Conservation (phyloP, 2,329 filamentous ascomycete genomes). For the Coniochaeta sp. region DNA sequence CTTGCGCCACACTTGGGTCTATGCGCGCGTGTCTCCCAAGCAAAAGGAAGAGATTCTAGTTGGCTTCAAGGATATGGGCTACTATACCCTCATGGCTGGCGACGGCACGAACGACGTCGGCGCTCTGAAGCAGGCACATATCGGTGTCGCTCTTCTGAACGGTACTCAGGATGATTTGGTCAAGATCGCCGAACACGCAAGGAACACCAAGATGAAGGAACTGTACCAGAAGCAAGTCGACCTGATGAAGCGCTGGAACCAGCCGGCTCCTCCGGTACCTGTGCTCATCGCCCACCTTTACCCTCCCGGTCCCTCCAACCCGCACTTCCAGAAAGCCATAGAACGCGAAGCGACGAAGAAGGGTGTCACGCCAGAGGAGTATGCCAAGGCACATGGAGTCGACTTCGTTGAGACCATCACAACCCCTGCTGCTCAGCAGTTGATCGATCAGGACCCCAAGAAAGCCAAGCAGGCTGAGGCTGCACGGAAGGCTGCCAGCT, state of each 20-base stretch:
- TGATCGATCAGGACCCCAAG: slow-evolving; percentile 41
- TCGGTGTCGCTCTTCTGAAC: slow-evolving; percentile 92
- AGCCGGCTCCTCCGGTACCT: slow-evolving; percentile 88
- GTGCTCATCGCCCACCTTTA: slow-evolving; percentile 88
- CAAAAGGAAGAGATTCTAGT: slow-evolving; percentile 99
- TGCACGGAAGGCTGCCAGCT: slow-evolving; percentile 63
- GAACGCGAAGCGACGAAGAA: slow-evolving; percentile 79
- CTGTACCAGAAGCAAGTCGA: slow-evolving; percentile 93
- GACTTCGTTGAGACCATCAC: slow-evolving; percentile 57
- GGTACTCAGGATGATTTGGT: slow-evolving; percentile 86
- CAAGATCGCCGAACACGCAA: slow-evolving; percentile 86
- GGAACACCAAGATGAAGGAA: slow-evolving; percentile 97
- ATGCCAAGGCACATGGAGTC: slow-evolving; percentile 44
- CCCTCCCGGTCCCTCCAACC: slow-evolving; percentile 82
- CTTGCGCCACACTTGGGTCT: slow-evolving; percentile 90
- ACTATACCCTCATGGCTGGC: slow-evolving; percentile 97
- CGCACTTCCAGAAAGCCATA: slow-evolving; percentile 89
- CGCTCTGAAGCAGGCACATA: slow-evolving; percentile 94
- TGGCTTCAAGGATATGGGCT: slow-evolving; percentile 91
- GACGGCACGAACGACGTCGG: slow-evolving; percentile 98
- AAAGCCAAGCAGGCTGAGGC: slow-evolving; percentile 58
- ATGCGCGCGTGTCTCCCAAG: slow-evolving; percentile 95
- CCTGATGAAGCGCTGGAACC: slow-evolving; percentile 93
- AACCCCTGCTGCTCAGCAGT: slow-evolving; percentile 57
- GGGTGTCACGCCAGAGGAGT: slow-evolving; percentile 55